A percentile compares a stretch with the other conserved stretches of the same genome.
These are phyloP conservation scores for Geranomyces variabilis DNA, from an alignment of 192 early-diverging fungal species.

Conservation along the genomic window DNA sequence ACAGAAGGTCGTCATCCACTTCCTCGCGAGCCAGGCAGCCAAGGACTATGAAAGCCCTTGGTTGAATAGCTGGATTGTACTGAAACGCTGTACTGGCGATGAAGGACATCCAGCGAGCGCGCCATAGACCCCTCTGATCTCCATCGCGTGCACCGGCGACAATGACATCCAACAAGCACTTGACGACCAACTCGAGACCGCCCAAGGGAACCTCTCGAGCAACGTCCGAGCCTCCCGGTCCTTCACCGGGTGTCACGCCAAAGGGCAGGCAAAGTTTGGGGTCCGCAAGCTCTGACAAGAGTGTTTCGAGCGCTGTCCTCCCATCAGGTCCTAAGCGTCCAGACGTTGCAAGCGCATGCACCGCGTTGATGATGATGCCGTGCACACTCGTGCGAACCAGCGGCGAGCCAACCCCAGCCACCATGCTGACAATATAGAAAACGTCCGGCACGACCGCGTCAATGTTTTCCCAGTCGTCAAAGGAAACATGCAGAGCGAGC, in stretches of 20 bases:
- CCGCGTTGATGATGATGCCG: conserved; percentile 89
- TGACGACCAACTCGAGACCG: conserved; percentile 60
- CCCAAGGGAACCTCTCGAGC: conserved; percentile 34
- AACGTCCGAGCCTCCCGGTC: conserved; percentile 23
- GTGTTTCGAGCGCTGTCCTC: conserved; percentile 56
- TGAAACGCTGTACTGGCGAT: conserved; percentile 92
- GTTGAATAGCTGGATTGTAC: conserved; percentile 91
- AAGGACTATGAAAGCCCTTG: conserved; percentile 88
- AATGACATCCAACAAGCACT: conserved; percentile 64
- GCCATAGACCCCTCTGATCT: conserved; percentile 82
- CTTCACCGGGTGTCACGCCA: conserved; percentile 56
- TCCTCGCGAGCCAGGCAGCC: conserved; percentile 88
- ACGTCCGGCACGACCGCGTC: conserved; percentile 83
- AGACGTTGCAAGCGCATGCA: conserved; percentile 78
- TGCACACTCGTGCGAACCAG: conserved; percentile 87
- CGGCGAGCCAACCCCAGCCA: conserved; percentile 84
- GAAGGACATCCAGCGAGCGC: conserved; percentile 90
- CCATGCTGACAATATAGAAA: conserved; percentile 80
- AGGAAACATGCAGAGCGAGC: conserved; percentile 87
- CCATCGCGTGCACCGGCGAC: conserved; percentile 63
- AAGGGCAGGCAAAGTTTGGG: conserved; percentile 80
- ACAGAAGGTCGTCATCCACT: conserved; percentile 91
- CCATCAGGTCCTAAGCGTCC: conserved; percentile 61
- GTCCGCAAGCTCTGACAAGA: conserved; percentile 80
- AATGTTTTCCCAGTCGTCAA: conserved; percentile 68